Evolutionary conservation across 2,329 filamentous ascomycete species (phyloP).

Genomic region (Cucurbitaria berberidis): DNA sequence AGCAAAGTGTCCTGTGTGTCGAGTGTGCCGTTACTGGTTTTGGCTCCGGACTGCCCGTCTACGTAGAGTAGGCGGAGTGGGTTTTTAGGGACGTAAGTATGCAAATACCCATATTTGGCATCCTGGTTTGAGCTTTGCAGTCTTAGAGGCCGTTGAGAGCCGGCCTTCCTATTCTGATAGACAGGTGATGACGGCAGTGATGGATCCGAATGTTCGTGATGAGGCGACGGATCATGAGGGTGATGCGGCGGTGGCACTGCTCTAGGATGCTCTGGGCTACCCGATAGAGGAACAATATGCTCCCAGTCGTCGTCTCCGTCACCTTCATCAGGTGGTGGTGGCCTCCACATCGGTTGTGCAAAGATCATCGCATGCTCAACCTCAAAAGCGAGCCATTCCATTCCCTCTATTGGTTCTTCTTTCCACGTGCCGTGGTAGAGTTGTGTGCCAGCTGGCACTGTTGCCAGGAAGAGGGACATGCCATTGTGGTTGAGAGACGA

Average conservation of each 20-base stretch:
- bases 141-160: slow-evolving; percentile 11
- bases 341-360: slow-evolving; percentile 48
- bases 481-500: slow-evolving; percentile 77
- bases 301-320: neutral
- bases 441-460: slow-evolving; percentile 67
- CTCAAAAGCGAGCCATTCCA: slow-evolving; percentile 79
- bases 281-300: neutral
- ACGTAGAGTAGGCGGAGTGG: slow-evolving; percentile 69
- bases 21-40: slow-evolving; percentile 68
- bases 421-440: slow-evolving; percentile 69
- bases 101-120: slow-evolving; percentile 62
- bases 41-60: slow-evolving; percentile 73
- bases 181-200: neutral
- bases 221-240: slow-evolving; percentile 1
- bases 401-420: slow-evolving; percentile 56
- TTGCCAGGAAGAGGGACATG: slow-evolving; percentile 72
- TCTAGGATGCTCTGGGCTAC: neutral
- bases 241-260: slow-evolving; percentile 2
- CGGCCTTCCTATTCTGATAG: neutral
- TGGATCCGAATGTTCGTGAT: neutral
- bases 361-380: slow-evolving; percentile 74
- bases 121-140: neutral
- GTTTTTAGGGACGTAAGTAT: slow-evolving; percentile 67
- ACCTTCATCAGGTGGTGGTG: slow-evolving; percentile 8
- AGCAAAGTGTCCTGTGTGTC: slow-evolving; percentile 71